Base-by-base conservation (phyloP, 2,329 filamentous ascomycete genomes). In the Fragosphaeria purpurea region DNA sequence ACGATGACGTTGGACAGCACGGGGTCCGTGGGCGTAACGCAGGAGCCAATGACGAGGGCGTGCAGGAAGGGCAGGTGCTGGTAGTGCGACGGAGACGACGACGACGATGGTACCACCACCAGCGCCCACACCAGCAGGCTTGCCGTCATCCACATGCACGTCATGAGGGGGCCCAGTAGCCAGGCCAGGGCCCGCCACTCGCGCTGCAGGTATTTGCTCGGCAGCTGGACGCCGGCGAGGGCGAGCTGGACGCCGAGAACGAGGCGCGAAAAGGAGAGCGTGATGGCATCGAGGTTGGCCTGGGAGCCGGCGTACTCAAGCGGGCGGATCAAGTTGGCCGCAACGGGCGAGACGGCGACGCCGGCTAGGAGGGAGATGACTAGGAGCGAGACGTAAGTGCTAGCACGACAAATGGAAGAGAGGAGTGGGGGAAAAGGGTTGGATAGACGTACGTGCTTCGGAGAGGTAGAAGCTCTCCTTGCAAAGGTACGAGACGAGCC, bases 391-490 rank as follows among this genome's bases (percentile, higher is more conserved):
- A n/a, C 32, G 9, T 48, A 45, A 38, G 10, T 11, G 43, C 1
- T 33, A 13, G 22, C 33, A 38, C 30, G 34, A n/a, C n/a, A n/a
- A n/a, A n/a, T n/a, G n/a, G n/a, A n/a, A 30, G 1, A 8, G 13
- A 4, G 37, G 22, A 9, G 5, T 32, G 12, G 11, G 12, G 30
- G 35, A n/a, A n/a, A 38, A 34, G 31, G 12, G 11, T 10, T 13
- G 35, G n/a, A 13, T 35, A 34, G 5, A 79, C 85, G 64, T 72
- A 91, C 88, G 72, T 48, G 90, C 87, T 76, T 96, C 90, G 1
- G 88, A 95, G 1, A 96, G 76, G 64, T 95, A 95, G 63, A 87
- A 91, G 52, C 82, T 85, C 69, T 95, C 90, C 63, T 96, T 95
- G 62, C 87, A 76, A 13, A 95, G 76, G 62, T 89, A 95, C 1